phyloP scores from a whole-genome alignment of 306 rosid species.

The Pterocarpus macrocarpus region DNA sequence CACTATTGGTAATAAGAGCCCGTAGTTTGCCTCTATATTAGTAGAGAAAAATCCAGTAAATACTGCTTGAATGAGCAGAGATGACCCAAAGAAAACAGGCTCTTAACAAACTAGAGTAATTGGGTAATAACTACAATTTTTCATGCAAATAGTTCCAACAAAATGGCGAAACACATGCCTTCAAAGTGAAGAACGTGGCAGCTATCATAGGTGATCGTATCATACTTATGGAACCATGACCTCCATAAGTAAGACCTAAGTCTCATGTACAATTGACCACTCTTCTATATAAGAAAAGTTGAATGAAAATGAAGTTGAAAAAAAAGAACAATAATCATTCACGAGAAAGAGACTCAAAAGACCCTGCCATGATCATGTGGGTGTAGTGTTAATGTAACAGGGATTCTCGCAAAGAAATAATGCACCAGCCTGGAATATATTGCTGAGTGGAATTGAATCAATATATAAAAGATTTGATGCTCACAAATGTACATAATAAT shows the following conservation, averaged over 20 bases:
- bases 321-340: not conserved
- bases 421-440: slow-evolving; percentile 1
- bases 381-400: slow-evolving; percentile 14
- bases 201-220: not conserved
- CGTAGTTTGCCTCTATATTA: slow-evolving; percentile 23
- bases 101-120: slow-evolving; percentile 39
- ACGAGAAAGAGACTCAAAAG: not conserved
- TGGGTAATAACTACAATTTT: not conserved
- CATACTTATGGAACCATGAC: not conserved
- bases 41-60: slow-evolving; percentile 13
- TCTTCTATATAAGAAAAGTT: slow-evolving; percentile 13
- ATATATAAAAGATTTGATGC: too few species aligned
- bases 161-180: not conserved
- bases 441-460: too few species aligned
- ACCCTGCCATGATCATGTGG: slow-evolving; percentile 9
- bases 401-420: slow-evolving; percentile 14
- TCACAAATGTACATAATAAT: too few species aligned
- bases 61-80: slow-evolving; percentile 34
- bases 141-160: slow-evolving; percentile 12
- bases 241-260: slow-evolving; percentile 1
- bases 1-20: slow-evolving; percentile 29
- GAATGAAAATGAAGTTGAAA: slow-evolving; percentile 34
- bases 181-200: slow-evolving; percentile 19
- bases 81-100: slow-evolving; percentile 25
- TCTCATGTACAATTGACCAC: slow-evolving; percentile 7